phyloP scores from a whole-genome alignment of 257 asterid species.

The Solanum tarijense region DNA sequence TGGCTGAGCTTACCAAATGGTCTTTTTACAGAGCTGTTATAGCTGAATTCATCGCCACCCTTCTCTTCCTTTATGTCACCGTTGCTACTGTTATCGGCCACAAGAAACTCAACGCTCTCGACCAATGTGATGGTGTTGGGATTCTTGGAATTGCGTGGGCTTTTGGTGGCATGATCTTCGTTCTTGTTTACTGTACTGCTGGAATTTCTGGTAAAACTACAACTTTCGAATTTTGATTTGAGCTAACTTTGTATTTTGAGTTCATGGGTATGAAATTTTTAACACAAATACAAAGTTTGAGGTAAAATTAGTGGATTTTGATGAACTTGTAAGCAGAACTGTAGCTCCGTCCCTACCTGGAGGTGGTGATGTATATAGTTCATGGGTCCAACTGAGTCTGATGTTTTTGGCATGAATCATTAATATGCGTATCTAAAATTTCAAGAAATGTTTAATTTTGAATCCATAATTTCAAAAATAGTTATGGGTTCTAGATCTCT shows the following conservation, averaged over 20 bases:
- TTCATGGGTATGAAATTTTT: not conserved
- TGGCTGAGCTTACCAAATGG: not conserved
- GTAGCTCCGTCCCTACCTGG: not conserved
- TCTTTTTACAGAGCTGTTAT: not conserved
- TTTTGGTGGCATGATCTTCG: conserved; percentile 1
- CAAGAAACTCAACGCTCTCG: not conserved
- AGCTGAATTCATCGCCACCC: not conserved
- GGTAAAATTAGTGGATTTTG: not conserved
- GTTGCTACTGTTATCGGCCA: not conserved
- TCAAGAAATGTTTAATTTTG: not conserved
- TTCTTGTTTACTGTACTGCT: not conserved
- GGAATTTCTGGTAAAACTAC: not conserved
- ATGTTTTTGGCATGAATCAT: not conserved
- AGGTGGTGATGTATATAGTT: not conserved
- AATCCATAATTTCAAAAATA: not conserved
- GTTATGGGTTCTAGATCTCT: not conserved
- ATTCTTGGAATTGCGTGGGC: conserved; percentile 4
- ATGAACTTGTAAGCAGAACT: not conserved
- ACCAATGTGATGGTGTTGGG: not conserved
- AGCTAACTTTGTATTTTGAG: not conserved
- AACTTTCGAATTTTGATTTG: not conserved
- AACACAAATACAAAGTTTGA: not conserved
- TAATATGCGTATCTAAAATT: not conserved
- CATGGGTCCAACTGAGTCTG: not conserved
- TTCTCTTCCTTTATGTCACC: not conserved